Evolutionary conservation across 495 filamentous ascomycete species (phyloP).

Genomic region (Amorphotheca resinae): DNA sequence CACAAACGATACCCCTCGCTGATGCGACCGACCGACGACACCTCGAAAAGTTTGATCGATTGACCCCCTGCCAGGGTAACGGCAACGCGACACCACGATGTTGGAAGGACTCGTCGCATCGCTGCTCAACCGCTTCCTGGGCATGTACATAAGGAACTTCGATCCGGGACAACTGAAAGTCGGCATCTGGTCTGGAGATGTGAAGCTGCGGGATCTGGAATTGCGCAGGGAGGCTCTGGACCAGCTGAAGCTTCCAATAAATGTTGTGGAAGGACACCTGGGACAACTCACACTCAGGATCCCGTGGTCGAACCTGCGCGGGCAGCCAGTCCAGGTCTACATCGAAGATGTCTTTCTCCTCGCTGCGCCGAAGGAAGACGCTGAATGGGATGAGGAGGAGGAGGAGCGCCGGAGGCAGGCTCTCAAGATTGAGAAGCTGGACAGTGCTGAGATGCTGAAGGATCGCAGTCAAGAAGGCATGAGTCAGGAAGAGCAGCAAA

Average conservation of each 20-base stretch:
- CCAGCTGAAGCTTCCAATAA: constrained; percentile 87
- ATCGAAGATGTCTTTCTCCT: constrained; percentile 95
- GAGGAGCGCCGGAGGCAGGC: constrained; percentile 70
- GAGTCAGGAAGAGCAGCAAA: constrained; percentile 86
- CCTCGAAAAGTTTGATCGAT: constrained; percentile 17
- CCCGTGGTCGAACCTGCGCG: constrained; percentile 90
- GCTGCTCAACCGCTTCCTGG: constrained; percentile 94
- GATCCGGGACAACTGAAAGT: constrained; percentile 93
- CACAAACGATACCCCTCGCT: background rate
- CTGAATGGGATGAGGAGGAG: constrained; percentile 84
- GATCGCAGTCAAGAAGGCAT: constrained; percentile 86
- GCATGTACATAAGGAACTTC: constrained; percentile 99
- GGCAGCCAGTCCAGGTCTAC: constrained; percentile 83
- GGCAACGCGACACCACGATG: constrained; percentile 37
- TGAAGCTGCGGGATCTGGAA: constrained; percentile 83
- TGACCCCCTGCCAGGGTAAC: constrained; percentile 38
- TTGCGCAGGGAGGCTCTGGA: constrained; percentile 89
- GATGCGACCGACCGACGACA: constrained; percentile 11
- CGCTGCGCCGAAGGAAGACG: constrained; percentile 87
- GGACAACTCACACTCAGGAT: constrained; percentile 83
- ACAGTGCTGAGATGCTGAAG: constrained; percentile 87
- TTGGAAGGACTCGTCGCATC: constrained; percentile 65
- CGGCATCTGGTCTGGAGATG: constrained; percentile 96
- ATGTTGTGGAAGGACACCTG: constrained; percentile 90
- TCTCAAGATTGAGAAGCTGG: constrained; percentile 94